Base-by-base conservation (phyloP, 495 filamentous ascomycete genomes). In the Talaromyces liani region DNA sequence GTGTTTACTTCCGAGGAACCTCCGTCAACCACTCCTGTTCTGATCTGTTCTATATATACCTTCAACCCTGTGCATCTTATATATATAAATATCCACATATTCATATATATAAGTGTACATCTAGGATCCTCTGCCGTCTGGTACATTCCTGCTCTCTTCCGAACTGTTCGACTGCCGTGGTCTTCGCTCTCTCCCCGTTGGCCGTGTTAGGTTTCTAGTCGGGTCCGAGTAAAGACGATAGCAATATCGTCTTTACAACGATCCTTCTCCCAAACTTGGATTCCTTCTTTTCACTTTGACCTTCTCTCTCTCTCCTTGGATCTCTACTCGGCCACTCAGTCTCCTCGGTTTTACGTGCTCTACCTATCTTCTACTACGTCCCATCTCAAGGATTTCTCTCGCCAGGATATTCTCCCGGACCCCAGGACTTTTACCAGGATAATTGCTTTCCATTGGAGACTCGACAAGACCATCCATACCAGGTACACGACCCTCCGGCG, bases 171-270 rank as follows among this genome's bases (percentile, higher is more conserved):
- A 25, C 55, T n/a, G 55, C 20, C 55, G 25, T 20, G 45, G 45
- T 20, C 45, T 20, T 22, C 16, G 54, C 24, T 16, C 22, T 16
- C 25, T 31, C 54, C 16, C 1, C n/a, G 24, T 58, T 36, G 18
- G 18, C 31, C n/a, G n/a, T 14, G 14, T 18, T n/a, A 20, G 31
- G 34, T 25, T 60, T 27, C 20, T 60, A 25, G 39, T 45, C 39
- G 58, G 58, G 39, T 45, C 34, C 16, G 9, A 39, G 45, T 62
- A 62, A 62, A 62, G 60, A 62, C 60, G 60, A 54, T 62, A 62
- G 60, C 41, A 34, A 62, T 62, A 62, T 62, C 60, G 60, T 62
- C 60, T 62, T 62, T 62, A 62, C 41, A 34, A 62, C 41, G 41
- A 39, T 49, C 39, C 41, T 34, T 34, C 24, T 49, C 45, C 60